A percentile compares a stretch with the other conserved stretches of the same genome.
phyloP scores from a whole-genome alignment of 2,329 filamentous ascomycete species.

The Epichloe bromicola region DNA sequence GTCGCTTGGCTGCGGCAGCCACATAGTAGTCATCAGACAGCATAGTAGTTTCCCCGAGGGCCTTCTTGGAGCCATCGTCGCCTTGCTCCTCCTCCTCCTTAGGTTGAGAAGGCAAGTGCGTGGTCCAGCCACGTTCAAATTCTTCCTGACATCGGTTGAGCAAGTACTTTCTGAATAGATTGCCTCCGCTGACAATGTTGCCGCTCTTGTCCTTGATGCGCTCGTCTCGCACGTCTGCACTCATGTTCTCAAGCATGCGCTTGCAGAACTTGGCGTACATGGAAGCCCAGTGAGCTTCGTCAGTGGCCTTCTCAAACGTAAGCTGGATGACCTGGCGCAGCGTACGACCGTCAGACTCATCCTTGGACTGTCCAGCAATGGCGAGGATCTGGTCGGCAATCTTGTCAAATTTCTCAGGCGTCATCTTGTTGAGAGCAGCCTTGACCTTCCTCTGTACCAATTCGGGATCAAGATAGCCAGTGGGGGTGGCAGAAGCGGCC shows the following conservation, averaged over 20 bases:
- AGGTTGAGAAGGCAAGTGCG: constrained; percentile 59
- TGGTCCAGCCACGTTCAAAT: constrained; percentile 95
- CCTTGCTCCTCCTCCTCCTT: constrained; percentile 64
- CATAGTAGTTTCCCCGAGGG: constrained; percentile 60
- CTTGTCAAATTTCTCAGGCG: constrained; percentile 94
- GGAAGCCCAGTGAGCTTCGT: constrained; percentile 94
- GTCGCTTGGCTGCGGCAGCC: constrained; percentile 86
- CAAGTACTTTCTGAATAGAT: constrained; percentile 94
- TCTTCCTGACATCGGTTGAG: constrained; percentile 98
- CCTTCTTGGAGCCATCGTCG: constrained; percentile 27
- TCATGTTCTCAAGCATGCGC: constrained; percentile 93
- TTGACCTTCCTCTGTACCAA: constrained; percentile 98
- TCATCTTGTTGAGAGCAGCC: constrained; percentile 99
- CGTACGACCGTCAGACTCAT: constrained; percentile 86
- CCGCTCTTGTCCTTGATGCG: constrained; percentile 84
- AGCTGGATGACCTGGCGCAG: constrained; percentile 96
- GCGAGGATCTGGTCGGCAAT: constrained; percentile 86
- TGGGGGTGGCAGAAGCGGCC: constrained; percentile 20
- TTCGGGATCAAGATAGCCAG: constrained; percentile 64
- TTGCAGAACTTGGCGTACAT: constrained; percentile 99
- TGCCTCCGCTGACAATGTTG: constrained; percentile 80
- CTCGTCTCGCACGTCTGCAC: constrained; percentile 86
- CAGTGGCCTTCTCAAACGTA: constrained; percentile 96
- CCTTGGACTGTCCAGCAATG: constrained; percentile 90
- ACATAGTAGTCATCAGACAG: constrained; percentile 94